These are phyloP conservation scores for Penicillium tannophilum DNA, from an alignment of 495 filamentous ascomycete genomes.

Conservation along the genomic window DNA sequence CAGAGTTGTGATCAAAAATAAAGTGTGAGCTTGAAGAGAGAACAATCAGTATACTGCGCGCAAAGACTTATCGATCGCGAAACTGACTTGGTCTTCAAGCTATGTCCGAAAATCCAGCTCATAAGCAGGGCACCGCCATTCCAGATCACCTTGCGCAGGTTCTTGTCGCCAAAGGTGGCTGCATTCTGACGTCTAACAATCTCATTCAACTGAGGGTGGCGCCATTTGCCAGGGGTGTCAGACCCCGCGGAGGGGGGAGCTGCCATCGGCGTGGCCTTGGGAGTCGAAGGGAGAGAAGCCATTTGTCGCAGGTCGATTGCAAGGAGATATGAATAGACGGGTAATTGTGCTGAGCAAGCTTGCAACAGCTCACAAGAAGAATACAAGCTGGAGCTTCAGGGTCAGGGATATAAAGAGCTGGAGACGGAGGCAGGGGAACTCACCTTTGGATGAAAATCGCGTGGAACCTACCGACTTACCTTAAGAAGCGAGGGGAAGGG, in stretches of 20 bases:
- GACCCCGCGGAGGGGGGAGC: constrained; percentile 49
- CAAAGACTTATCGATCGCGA: background rate
- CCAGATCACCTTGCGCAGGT: constrained; percentile 63
- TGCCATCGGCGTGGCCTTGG: constrained; percentile 57
- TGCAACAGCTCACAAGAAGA: background rate
- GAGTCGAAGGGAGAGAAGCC: constrained; percentile 57
- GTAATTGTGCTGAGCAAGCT: background rate
- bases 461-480: constrained; percentile 4
- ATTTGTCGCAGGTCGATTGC: constrained; percentile 25
- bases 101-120: constrained; percentile 42
- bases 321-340: background rate
- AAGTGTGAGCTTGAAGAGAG: constrained; percentile 24
- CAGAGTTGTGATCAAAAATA: constrained; percentile 23
- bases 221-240: constrained; percentile 79
- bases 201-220: constrained; percentile 78
- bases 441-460: background rate
- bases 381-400: background rate
- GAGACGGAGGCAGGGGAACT: constrained; percentile 1
- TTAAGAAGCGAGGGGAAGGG: constrained; percentile 2
- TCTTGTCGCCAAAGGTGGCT: constrained; percentile 69
- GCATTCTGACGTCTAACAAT: constrained; percentile 74
- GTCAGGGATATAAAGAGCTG: background rate
- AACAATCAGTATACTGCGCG: constrained; percentile 8
- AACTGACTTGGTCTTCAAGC: constrained; percentile 43
- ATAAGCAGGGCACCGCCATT: constrained; percentile 60